A percentile compares a stretch with the other conserved stretches of the same genome.
These are phyloP conservation scores for Paramecium pentaurelia DNA, from an alignment of 73 alveolate genomes.

Conservation along the genomic window DNA sequence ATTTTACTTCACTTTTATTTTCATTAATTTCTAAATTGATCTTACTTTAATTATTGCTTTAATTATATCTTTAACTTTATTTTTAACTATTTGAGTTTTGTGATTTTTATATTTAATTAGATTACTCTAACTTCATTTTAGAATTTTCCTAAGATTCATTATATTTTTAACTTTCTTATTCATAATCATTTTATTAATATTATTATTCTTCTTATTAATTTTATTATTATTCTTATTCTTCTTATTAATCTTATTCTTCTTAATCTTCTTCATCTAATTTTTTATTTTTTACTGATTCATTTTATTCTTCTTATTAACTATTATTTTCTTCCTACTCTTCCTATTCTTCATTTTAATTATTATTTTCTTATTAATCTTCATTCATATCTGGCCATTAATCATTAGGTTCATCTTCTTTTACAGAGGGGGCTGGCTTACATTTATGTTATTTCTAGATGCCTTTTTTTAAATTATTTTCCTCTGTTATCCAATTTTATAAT, in stretches of 20 bases:
- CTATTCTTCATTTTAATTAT: neutral
- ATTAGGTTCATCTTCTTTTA: neutral
- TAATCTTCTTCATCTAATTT: neutral
- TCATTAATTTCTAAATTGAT: neutral
- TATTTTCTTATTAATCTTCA: neutral
- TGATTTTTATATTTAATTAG: neutral
- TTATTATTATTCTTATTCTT: neutral
- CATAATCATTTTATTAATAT: neutral
- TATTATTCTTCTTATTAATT: neutral
- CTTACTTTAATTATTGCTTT: neutral
- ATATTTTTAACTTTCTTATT: neutral
- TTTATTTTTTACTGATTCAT: neutral
- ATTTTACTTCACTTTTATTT: slow-evolving; percentile 9
- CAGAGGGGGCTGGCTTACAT: neutral
- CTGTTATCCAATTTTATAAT: slow-evolving; percentile 21
- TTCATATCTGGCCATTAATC: slow-evolving; percentile 12
- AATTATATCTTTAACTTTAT: neutral
- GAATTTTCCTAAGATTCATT: neutral
- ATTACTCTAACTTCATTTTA: neutral
- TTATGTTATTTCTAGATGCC: slow-evolving; percentile 6
- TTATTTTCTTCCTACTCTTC: neutral
- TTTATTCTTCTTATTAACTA: neutral
- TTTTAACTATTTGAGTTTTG: neutral
- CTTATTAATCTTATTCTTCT: neutral
- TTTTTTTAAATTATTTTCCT: slow-evolving; percentile 19